Base-by-base conservation (phyloP, 139 green algal species). In the Desmodesmus armatus region DNA sequence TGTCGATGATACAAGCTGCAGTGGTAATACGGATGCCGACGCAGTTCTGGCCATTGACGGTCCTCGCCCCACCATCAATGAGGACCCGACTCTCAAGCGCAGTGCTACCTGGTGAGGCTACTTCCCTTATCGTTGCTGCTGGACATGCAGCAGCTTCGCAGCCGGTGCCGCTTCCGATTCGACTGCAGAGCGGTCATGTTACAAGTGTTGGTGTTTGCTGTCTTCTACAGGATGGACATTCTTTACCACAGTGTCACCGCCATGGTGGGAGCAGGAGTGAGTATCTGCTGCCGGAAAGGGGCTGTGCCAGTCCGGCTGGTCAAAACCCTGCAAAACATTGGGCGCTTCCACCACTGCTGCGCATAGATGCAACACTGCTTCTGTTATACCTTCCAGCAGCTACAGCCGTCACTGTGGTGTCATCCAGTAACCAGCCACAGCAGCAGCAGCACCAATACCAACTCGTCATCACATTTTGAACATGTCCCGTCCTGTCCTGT, bases 241-340 rank as follows among this genome's bases (percentile, higher is more conserved):
- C 23, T 44, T 3, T 37, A 75, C 39, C 35, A 75, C 39, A 49
- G 67, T 19, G 23, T 75, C 11, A 75, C 39, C 31, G 65, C 70
- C 11, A 76, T 91, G 1, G 89, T 94, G 43, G 91, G 92, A 21
- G 92, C 91, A 37, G 87, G 87, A 35, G 89, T 93, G 3, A 27
- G 13, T 27, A 6, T 35, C 7, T 23, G 21, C 58, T 67, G 31
- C n/a, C n/a, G 58, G n/a, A 67, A 31, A 6, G 17, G 21, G 58
- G 25, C 58, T 35, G n/a, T 23, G 58, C 17, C 23, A 23, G 13
- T 23, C 7, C 58, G 58, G 58, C 58, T n/a, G n/a, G 7, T 31
- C 58, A 67, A 2, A 67, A 27, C 15, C 31, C 58, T 6, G 1
- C 58, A 35, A 23, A 67, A 67, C 23, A 67, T 2, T n/a, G 2